Evolutionary conservation across 306 rosid species (phyloP), one percentile per base, ranked within the genome.

Genomic region (Carpinus viminea): DNA sequence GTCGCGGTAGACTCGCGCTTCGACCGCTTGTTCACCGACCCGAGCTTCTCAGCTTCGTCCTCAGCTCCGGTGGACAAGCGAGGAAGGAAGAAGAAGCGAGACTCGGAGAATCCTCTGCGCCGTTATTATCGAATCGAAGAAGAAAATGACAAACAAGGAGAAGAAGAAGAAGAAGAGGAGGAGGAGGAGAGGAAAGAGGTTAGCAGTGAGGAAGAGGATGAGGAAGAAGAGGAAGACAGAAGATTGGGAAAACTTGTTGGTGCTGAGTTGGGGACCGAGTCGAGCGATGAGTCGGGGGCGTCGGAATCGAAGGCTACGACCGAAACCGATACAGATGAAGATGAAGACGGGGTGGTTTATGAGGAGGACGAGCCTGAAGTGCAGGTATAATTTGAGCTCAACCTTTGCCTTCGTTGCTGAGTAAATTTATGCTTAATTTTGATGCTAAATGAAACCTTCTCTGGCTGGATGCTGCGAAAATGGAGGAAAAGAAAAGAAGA

Each of bases 1-100:
- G 94, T 90, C 45, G 86, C 86, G 18, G 89, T 94, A 46, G 98
- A 94, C 56, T 86, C 94, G 34, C 96, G 98, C 4, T 94, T 94
- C 74, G 56, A 87, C 13, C 83, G 86, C 51, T 74, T 92, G 81
- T 94, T 94, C 73, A 81, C 84, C 26, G 86, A 94, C 26, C 80
- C 77, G 82, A 83, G 83, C 8, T 94, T 94, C 52, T 48, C 15
- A 80, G 28, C 34, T 12, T 62, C 96, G 26, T 85, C 93, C 26
- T 86, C 96, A 16, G 91, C 94, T 16, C 90, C 97, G 48, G 73
- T 89, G 6, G 93, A 92, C 81, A 94, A 94, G 89, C 84, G 97
- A 55, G 98, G 97, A 48, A 91, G 68, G 85, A 87, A 68, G 28
- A 89, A 74, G 76, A 66, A 78, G 64, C 72, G 12, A 34, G 59